Percentiles rank a stretch among this genome's conserved stretches.
These are phyloP conservation scores for Xylaria sp. DNA, from an alignment of 2,329 filamentous ascomycete genomes.

Conservation along the genomic window DNA sequence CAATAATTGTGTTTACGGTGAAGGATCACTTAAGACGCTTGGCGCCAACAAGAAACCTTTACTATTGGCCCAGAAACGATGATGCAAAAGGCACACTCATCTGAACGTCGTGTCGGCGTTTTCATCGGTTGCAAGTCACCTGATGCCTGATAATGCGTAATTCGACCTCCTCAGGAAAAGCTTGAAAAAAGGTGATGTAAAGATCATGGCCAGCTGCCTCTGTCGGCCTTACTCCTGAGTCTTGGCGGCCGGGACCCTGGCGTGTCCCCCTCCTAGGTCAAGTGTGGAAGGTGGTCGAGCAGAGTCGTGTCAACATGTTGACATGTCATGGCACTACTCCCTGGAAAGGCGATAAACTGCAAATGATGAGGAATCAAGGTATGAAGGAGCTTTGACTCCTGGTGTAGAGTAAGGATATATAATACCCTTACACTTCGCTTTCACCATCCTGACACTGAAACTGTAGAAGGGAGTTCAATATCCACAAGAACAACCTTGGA, in stretches of 20 bases:
- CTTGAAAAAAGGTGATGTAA: not conserved
- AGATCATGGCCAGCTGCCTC: not conserved
- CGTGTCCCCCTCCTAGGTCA: not conserved
- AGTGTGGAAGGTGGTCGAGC: not conserved
- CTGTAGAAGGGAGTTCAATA: not conserved
- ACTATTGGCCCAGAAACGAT: not conserved
- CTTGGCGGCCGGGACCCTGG: not conserved
- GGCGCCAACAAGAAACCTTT: not conserved
- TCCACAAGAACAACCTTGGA: not conserved
- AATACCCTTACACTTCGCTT: too few relatives aligned
- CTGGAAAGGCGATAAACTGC: too few relatives aligned
- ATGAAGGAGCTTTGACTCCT: too few relatives aligned
- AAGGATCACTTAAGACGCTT: not conserved
- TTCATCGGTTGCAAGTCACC: not conserved
- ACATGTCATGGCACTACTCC: too few relatives aligned
- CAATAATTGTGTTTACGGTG: not conserved
- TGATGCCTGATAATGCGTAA: not conserved
- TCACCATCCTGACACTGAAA: too few relatives aligned
- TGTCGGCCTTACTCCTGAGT: not conserved
- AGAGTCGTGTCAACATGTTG: not conserved
- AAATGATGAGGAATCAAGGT: too few relatives aligned
- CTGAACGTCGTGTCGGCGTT: not conserved
- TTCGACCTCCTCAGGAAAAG: not conserved
- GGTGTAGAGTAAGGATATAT: too few relatives aligned
- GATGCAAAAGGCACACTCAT: not conserved